These are phyloP conservation scores for Cucurbita moschata DNA, from an alignment of 306 rosid genomes.

Conservation along the genomic window DNA sequence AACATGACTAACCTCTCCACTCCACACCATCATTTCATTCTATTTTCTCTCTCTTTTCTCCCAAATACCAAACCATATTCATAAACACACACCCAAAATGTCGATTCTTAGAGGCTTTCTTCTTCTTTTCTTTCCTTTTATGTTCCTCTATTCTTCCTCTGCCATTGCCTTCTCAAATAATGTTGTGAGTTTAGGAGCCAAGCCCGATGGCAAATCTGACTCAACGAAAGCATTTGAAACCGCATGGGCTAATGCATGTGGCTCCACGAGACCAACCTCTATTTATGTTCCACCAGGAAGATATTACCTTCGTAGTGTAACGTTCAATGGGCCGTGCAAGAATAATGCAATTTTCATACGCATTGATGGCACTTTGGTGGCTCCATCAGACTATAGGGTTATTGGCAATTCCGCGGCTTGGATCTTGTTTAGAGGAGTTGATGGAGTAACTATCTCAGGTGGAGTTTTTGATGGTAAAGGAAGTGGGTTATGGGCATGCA, in stretches of 20 bases:
- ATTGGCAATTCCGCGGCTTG: slow-evolving; percentile 24
- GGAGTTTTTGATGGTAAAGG: slow-evolving; percentile 42
- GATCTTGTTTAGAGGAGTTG: slow-evolving; percentile 20
- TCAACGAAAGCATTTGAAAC: slow-evolving; percentile 15
- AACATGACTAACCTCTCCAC: background rate
- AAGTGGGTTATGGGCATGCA: slow-evolving; percentile 31
- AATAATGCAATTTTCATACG: slow-evolving; percentile 4
- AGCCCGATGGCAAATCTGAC: slow-evolving; percentile 17
- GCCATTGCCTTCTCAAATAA: background rate
- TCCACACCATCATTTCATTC: too few relatives aligned
- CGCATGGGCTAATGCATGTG: slow-evolving; percentile 39
- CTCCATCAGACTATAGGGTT: slow-evolving; percentile 14
- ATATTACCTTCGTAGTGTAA: slow-evolving; percentile 14
- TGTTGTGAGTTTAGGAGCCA: background rate
- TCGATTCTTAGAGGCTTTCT: background rate
- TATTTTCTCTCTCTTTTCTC: too few relatives aligned
- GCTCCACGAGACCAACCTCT: slow-evolving; percentile 12
- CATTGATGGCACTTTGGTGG: background rate
- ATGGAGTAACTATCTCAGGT: slow-evolving; percentile 25
- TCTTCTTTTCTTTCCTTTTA: background rate
- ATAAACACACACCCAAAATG: background rate
- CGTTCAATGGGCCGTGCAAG: slow-evolving; percentile 28
- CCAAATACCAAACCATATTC: too few relatives aligned
- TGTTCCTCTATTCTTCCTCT: background rate
- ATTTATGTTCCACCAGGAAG: slow-evolving; percentile 31